phyloP scores from a whole-genome alignment of 2,329 filamentous ascomycete species.

The Pyrenochaeta sp. region DNA sequence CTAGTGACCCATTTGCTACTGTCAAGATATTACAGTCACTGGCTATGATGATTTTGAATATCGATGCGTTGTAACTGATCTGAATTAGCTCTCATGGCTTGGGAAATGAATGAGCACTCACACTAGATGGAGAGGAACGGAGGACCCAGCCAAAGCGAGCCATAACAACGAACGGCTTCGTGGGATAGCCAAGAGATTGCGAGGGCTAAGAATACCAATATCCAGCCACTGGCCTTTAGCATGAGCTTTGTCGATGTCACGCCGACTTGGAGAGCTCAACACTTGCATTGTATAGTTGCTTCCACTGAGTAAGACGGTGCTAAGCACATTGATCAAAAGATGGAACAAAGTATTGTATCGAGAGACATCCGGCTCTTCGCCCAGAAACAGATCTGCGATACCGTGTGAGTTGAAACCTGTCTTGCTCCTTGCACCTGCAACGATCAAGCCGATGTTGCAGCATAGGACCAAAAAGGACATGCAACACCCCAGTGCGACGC shows the following conservation, averaged over 20 bases:
- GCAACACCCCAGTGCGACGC: slow-evolving; percentile 20
- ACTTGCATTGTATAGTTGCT: slow-evolving; percentile 40
- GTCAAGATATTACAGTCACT: slow-evolving; percentile 21
- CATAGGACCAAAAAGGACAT: slow-evolving; percentile 19
- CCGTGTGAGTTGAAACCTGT: slow-evolving; percentile 1
- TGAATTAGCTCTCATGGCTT: not conserved
- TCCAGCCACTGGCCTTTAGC: slow-evolving; percentile 47
- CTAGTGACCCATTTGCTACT: slow-evolving; percentile 7
- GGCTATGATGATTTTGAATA: slow-evolving; percentile 19
- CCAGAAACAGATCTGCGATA: slow-evolving; percentile 2
- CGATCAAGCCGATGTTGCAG: slow-evolving; percentile 16
- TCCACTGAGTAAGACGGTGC: slow-evolving; percentile 29
- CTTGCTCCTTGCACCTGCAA: not conserved
- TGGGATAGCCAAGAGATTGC: slow-evolving; percentile 42
- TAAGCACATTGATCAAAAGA: slow-evolving; percentile 58
- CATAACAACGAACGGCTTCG: slow-evolving; percentile 9
- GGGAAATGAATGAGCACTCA: slow-evolving; percentile 18
- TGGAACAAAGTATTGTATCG: slow-evolving; percentile 44
- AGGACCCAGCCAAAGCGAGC: slow-evolving; percentile 29
- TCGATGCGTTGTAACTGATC: slow-evolving; percentile 29
- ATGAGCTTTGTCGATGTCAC: slow-evolving; percentile 31
- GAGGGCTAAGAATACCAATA: slow-evolving; percentile 51
- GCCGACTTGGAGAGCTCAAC: slow-evolving; percentile 26
- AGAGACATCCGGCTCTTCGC: not conserved
- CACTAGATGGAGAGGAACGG: slow-evolving; percentile 49